Conservation (phyloP, 2,329 filamentous ascomycete species). For the Chaetomium globosum region DNA sequence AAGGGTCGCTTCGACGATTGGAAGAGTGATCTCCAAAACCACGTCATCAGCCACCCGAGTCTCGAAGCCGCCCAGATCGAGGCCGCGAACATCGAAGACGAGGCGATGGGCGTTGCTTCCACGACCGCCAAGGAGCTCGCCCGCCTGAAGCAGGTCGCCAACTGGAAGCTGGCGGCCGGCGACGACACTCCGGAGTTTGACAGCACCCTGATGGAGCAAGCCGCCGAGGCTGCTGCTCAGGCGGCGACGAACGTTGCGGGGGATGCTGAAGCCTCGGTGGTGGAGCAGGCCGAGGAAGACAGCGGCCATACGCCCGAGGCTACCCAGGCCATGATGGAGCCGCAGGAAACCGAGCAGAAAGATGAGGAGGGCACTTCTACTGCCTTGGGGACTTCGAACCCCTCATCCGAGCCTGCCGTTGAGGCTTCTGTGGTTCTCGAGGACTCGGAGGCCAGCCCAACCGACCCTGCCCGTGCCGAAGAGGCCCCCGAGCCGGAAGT, state of each 20-base stretch:
- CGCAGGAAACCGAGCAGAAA: conserved; percentile 12
- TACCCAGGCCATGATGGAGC: conserved; percentile 9
- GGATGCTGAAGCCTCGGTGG: conserved; percentile 32
- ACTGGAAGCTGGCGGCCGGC: conserved; percentile 76
- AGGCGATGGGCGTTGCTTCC: conserved; percentile 79
- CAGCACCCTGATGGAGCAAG: conserved; percentile 62
- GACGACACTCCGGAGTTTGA: conserved; percentile 81
- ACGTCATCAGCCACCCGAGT: conserved; percentile 73
- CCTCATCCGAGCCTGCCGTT: conserved; percentile 28
- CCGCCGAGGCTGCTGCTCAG: conserved; percentile 42
- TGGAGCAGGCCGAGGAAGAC: conserved; percentile 43
- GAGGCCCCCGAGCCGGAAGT: not conserved
- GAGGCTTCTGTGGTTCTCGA: conserved; percentile 14
- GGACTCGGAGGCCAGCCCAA: conserved; percentile 16
- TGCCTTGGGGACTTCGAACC: conserved; percentile 14
- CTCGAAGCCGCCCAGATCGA: conserved; percentile 69
- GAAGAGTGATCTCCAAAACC: conserved; percentile 76
- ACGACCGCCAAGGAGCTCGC: conserved; percentile 77
- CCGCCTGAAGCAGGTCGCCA: conserved; percentile 78
- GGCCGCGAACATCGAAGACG: conserved; percentile 62
- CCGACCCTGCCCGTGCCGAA: not conserved
- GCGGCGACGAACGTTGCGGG: conserved; percentile 43
- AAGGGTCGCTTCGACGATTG: conserved; percentile 82
- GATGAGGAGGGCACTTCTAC: conserved; percentile 10
- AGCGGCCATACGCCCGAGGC: conserved; percentile 34